phyloP scores from a whole-genome alignment of 1,139 yeast genomes.

The Candida anutae region DNA sequence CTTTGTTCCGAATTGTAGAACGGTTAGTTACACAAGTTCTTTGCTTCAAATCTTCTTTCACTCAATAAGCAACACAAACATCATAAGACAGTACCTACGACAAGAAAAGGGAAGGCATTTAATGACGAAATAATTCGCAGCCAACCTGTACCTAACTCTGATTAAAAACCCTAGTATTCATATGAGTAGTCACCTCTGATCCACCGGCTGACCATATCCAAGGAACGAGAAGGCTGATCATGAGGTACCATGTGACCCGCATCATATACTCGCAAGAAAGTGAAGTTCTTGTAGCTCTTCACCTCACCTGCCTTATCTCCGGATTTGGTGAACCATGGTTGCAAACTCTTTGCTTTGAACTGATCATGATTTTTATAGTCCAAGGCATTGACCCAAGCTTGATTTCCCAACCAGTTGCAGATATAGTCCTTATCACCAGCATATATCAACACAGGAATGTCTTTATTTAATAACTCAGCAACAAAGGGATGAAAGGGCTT shows the following conservation, averaged over 20 bases:
- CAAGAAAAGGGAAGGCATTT: too few species aligned
- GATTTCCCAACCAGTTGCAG: conserved; percentile 36
- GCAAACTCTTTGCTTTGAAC: conserved; percentile 20
- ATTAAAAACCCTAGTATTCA: conserved; percentile 4
- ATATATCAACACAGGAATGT: conserved; percentile 29
- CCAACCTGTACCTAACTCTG: too few species aligned
- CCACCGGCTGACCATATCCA: conserved; percentile 80
- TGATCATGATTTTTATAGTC: conserved; percentile 20
- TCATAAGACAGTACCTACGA: too few species aligned
- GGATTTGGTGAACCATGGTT: conserved; percentile 33
- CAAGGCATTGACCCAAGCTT: conserved; percentile 26
- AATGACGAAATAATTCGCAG: too few species aligned
- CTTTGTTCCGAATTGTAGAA: too few species aligned
- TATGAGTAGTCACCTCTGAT: conserved; percentile 40
- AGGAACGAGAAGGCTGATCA: conserved; percentile 69
- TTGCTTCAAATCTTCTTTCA: too few species aligned
- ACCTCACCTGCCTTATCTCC: conserved; percentile 52
- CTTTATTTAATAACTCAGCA: conserved; percentile 48
- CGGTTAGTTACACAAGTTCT: too few species aligned
- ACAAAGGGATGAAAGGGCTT: conserved; percentile 62
- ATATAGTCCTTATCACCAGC: conserved; percentile 35
- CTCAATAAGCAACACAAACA: too few species aligned
- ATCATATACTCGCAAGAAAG: conserved; percentile 55
- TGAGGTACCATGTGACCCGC: conserved; percentile 79
- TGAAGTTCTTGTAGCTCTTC: conserved; percentile 45